Evolutionary conservation across 192 early-diverging fungal species (phyloP).

Genomic region (Umbelopsis vinacea): DNA sequence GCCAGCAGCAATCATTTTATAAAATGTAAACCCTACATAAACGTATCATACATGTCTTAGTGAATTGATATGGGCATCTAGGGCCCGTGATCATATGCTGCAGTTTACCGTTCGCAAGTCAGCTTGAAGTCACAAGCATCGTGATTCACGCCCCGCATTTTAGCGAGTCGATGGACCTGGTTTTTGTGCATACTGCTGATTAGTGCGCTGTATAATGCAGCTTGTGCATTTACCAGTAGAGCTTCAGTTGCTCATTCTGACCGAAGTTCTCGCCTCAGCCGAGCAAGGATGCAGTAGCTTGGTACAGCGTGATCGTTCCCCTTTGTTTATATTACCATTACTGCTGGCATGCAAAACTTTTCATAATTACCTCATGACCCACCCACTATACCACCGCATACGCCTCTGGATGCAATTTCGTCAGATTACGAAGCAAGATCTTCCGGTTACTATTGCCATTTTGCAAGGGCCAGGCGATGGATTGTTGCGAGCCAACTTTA

Average conservation of each 20-base stretch:
- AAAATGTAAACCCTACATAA: too few species aligned
- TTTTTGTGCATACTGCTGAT: too few species aligned
- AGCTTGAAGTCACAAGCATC: too few species aligned
- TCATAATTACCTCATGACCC: not conserved
- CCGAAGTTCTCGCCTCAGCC: not conserved
- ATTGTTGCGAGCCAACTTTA: not conserved
- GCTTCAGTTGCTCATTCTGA: constrained; percentile 12
- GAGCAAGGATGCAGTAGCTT: not conserved
- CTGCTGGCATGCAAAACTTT: constrained; percentile 14
- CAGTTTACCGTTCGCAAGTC: too few species aligned
- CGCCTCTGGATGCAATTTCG: constrained; percentile 3
- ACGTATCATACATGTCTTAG: too few species aligned
- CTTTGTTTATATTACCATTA: not conserved
- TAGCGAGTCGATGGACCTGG: too few species aligned
- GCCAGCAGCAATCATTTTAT: too few species aligned
- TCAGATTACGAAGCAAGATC: constrained; percentile 14
- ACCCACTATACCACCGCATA: constrained; percentile 14
- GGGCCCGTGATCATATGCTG: too few species aligned
- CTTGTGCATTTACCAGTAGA: constrained; percentile 18
- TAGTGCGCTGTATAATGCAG: constrained; percentile 14
- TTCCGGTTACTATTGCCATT: not conserved
- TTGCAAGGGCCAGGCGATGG: not conserved
- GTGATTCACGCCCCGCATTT: too few species aligned
- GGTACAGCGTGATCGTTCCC: not conserved
- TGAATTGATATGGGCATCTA: too few species aligned